These are phyloP conservation scores for Entomortierella parvispora DNA, from an alignment of 192 early-diverging fungal genomes.

Conservation along the genomic window DNA sequence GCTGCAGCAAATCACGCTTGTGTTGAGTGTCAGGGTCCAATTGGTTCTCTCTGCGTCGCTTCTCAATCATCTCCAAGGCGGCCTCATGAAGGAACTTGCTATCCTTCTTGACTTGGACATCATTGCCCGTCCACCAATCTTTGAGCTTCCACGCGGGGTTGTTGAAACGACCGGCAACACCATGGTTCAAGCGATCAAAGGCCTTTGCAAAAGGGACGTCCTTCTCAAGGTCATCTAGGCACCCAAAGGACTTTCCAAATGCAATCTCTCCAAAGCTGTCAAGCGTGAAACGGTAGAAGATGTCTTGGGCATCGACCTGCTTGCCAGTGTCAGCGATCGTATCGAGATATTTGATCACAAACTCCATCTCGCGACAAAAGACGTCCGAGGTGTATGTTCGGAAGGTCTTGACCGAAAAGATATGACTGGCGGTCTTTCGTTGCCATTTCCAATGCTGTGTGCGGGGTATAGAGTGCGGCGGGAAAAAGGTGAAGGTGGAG, in stretches of 20 bases:
- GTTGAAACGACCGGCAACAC: slow-evolving; percentile 13
- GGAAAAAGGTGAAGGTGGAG: neutral
- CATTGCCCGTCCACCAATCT: slow-evolving; percentile 32
- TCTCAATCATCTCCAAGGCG: slow-evolving; percentile 33
- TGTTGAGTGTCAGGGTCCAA: neutral
- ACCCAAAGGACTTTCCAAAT: slow-evolving; percentile 41
- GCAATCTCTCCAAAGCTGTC: slow-evolving; percentile 45
- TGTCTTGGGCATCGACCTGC: slow-evolving; percentile 50
- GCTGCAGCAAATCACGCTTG: slow-evolving; percentile 40
- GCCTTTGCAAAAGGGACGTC: slow-evolving; percentile 55
- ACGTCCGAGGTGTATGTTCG: slow-evolving; percentile 42
- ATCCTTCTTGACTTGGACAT: slow-evolving; percentile 9
- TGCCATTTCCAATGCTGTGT: slow-evolving; percentile 46
- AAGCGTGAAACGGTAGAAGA: slow-evolving; percentile 59
- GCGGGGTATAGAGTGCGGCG: neutral
- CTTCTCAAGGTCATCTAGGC: slow-evolving; percentile 23
- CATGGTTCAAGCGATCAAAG: slow-evolving; percentile 60
- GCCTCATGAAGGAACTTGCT: slow-evolving; percentile 25
- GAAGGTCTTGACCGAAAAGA: slow-evolving; percentile 44
- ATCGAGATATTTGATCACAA: slow-evolving; percentile 19
- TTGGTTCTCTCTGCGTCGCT: slow-evolving; percentile 15
- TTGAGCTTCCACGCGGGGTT: slow-evolving; percentile 31
- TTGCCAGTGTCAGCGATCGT: slow-evolving; percentile 24
- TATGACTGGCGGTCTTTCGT: slow-evolving; percentile 31
- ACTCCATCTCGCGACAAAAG: slow-evolving; percentile 22